A percentile compares a stretch with the other conserved stretches of the same genome.
phyloP scores from a whole-genome alignment of 1,284 basidiomycete species.

The Wolfiporia cocos region DNA sequence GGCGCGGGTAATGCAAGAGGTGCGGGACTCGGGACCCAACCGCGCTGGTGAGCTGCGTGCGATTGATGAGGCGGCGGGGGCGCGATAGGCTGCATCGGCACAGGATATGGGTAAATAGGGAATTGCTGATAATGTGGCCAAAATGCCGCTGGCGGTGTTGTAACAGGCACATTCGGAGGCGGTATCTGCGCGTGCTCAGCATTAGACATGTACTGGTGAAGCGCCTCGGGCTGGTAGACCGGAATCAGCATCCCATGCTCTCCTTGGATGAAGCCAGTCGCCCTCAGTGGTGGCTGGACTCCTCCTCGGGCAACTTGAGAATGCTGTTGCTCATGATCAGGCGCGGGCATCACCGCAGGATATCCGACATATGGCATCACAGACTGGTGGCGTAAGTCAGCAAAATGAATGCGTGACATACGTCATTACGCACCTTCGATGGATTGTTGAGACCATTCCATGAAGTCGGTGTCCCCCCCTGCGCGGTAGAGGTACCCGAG shows the following conservation, averaged over 20 bases:
- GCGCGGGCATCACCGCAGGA: no score
- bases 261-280: constrained; percentile 67
- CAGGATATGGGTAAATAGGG: constrained; percentile 5
- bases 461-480: no score
- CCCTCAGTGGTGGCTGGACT: constrained; percentile 51
- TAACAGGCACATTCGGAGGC: constrained; percentile 9
- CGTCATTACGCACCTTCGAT: no score
- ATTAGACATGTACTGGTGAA: constrained; percentile 47
- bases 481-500: no score
- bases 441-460: no score
- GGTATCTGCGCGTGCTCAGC: constrained; percentile 16
- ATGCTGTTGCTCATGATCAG: constrained; percentile 1
- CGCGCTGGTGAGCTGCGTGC: constrained; percentile 6
- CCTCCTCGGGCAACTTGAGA: not conserved
- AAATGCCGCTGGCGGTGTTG: constrained; percentile 1
- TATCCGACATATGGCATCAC: no score
- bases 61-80: not conserved
- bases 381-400: no score
- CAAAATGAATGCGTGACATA: no score
- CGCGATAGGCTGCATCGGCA: not conserved
- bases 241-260: constrained; percentile 66
- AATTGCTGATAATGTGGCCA: constrained; percentile 7
- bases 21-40: constrained; percentile 12
- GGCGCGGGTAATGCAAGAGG: not conserved
- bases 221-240: constrained; percentile 64